A percentile compares a stretch with the other conserved stretches of the same genome.
Evolutionary conservation across 139 green algal genomes (phyloP).

Genomic region (Pleodorina starrii): DNA sequence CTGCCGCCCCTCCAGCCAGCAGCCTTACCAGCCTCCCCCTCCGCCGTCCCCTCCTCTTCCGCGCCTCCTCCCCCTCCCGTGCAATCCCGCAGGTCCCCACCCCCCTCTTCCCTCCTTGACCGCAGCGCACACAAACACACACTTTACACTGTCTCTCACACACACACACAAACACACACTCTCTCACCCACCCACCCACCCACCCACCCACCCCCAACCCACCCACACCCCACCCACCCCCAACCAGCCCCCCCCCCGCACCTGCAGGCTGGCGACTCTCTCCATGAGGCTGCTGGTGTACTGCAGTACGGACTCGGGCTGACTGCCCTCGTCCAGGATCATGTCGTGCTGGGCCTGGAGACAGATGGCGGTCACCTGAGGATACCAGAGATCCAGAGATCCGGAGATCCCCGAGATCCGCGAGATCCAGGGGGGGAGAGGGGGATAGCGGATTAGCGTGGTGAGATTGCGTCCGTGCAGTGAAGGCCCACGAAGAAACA

Average conservation of each 20-base stretch:
- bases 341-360: slow-evolving; percentile 78
- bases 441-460: too few species aligned
- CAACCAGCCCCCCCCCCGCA: background rate
- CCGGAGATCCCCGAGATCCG: too few species aligned
- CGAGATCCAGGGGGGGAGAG: too few species aligned
- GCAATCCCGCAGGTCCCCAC: too few species aligned
- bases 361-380: slow-evolving; percentile 45
- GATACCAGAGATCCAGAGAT: too few species aligned
- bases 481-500: too few species aligned
- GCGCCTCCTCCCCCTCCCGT: too few species aligned
- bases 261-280: slow-evolving; percentile 44
- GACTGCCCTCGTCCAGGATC: slow-evolving; percentile 73
- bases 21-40: too few species aligned
- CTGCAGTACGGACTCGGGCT: slow-evolving; percentile 50
- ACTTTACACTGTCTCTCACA: background rate
- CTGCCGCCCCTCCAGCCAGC: too few species aligned
- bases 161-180: background rate
- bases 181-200: background rate
- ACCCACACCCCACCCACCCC: background rate
- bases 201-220: background rate
- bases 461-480: too few species aligned
- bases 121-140: background rate
- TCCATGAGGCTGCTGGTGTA: slow-evolving; percentile 52
- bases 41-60: too few species aligned
- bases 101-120: too few species aligned